Percentiles rank a stretch among this genome's conserved stretches.
phyloP scores from a whole-genome alignment of 208 protist species.

The Wallacemonas sp. region DNA sequence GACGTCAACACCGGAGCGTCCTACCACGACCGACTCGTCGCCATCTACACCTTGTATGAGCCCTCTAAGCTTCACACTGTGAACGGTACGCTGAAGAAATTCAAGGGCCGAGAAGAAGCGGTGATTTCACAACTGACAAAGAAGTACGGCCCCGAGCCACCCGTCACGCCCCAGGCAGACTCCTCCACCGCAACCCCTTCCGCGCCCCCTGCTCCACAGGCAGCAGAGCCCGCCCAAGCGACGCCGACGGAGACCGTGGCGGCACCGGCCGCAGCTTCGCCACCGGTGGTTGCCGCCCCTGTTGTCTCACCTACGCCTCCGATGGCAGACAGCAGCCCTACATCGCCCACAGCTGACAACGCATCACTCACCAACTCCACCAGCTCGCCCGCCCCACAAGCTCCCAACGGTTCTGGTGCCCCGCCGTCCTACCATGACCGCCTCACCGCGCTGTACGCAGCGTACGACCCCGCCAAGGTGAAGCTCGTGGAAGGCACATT shows the following conservation, averaged over 20 bases:
- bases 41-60: constrained; percentile 72
- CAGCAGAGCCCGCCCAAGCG: background rate
- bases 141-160: constrained; percentile 76
- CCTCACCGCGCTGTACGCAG: constrained; percentile 54
- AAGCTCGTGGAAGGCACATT: constrained; percentile 53
- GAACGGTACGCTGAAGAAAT: constrained; percentile 57
- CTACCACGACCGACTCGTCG: constrained; percentile 61
- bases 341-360: background rate
- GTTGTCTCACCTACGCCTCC: too few species aligned
- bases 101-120: constrained; percentile 62
- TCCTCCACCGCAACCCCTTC: too few species aligned
- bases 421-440: constrained; percentile 39
- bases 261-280: background rate
- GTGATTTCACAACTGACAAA: constrained; percentile 68
- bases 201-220: background rate
- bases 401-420: too few species aligned
- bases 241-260: background rate
- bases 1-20: constrained; percentile 14
- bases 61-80: constrained; percentile 66
- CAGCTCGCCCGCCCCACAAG: too few species aligned
- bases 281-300: background rate
- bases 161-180: too few species aligned
- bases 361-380: background rate
- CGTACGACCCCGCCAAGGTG: constrained; percentile 59
- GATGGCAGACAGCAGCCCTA: background rate